phyloP scores from a whole-genome alignment of 495 filamentous ascomycete species.

The Amphirosellinia nigrospora region DNA sequence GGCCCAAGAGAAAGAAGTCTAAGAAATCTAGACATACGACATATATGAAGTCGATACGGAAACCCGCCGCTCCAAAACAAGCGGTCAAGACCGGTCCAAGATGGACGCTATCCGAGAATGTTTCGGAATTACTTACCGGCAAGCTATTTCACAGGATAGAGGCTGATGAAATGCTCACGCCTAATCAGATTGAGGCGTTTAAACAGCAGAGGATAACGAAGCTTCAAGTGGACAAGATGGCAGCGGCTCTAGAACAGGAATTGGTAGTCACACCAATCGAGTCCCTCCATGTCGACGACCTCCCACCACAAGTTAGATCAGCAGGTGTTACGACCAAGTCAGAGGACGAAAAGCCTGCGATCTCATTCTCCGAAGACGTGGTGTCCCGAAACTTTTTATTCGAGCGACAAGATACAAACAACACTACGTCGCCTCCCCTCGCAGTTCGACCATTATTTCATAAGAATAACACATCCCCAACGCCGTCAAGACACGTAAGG shows the following conservation, averaged over 20 bases:
- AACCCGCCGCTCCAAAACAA: conserved; percentile 39
- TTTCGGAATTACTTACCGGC: conserved; percentile 54
- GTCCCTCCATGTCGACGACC: conserved; percentile 45
- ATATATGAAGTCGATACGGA: conserved; percentile 37
- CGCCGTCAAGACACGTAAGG: conserved; percentile 2
- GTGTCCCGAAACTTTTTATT: conserved; percentile 25
- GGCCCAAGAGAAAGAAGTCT: conserved; percentile 48
- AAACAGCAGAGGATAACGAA: conserved; percentile 43
- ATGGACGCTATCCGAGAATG: conserved; percentile 57
- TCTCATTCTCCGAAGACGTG: conserved; percentile 20
- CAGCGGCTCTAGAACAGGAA: conserved; percentile 39
- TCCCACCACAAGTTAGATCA: conserved; percentile 36
- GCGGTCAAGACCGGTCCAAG: conserved; percentile 40
- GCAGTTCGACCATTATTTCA: neutral
- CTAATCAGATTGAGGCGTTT: conserved; percentile 46
- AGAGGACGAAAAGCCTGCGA: conserved; percentile 26
- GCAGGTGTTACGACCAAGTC: conserved; percentile 31
- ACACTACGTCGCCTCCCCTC: conserved; percentile 35
- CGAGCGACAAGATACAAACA: conserved; percentile 28
- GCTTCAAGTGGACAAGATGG: conserved; percentile 33
- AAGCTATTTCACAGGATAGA: conserved; percentile 53
- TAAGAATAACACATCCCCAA: conserved; percentile 30
- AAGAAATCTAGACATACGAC: conserved; percentile 44
- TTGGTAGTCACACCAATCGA: conserved; percentile 41
- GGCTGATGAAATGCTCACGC: conserved; percentile 60